Base-by-base conservation (phyloP, 345 rosid species). In the Gossypium turneri region DNA sequence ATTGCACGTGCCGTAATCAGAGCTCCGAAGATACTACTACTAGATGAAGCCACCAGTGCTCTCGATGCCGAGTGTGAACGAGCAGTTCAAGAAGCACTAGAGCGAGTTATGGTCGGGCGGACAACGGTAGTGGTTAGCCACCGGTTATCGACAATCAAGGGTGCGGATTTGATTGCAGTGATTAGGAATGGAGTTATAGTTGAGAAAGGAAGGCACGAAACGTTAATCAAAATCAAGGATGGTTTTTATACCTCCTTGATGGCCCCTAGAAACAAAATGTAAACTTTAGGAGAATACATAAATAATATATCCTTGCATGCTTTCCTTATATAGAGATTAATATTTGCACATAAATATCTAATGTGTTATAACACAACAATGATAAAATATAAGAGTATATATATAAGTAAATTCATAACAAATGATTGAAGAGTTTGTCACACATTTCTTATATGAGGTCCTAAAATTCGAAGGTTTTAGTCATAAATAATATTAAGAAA, bases 1-100 rank as follows among this genome's bases (percentile, higher is more conserved):
- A 84, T 89, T 16, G 90, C 89, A 0, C 85, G 90, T 0, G 92
- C 90, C 0, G 78, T 88, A 15, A 81, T 85, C 0, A 88, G 84
- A 64, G 83, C 76, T 56, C 89, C 92, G 0, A 85, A 74, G 59
- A 79, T 88, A 58, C 25, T 86, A 38, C 82, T 88, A 3, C 75
- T 88, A 12, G 92, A 88, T 25, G 92, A 88, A 68, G 92, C 90
- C 17, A 85, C 90, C 0, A 85, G 90, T 58, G 90, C 90, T 0
- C 72, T 87, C 3, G 92, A 87, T 73, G 88, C 90, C 0, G 87
- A 85, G 60, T 85, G 88, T 0, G 88, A 85, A 70, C 73, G 81
- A 38, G 73, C 82, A 3, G 90, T 87, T 62, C 90, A 83, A 68
- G 83, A 87, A 50, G 89, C 90, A 41, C 75, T 84, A 7, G 87